Evolutionary conservation across 768 basidiomycete genomes (phyloP), one percentile per base, ranked within the genome.

Genomic region (Cytidiella melzeri): DNA sequence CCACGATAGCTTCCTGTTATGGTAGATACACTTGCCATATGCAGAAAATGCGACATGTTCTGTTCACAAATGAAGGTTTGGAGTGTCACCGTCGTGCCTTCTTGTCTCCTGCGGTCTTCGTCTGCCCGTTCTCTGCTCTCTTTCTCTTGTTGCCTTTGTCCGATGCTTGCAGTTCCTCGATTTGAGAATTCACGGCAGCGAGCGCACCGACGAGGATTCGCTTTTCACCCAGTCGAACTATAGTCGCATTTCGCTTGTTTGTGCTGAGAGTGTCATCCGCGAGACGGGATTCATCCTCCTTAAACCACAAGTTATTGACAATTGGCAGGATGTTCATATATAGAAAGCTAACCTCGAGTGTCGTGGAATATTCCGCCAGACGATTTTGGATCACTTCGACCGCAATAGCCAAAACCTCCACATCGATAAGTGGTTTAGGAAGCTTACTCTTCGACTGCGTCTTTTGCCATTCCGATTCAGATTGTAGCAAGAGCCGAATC

Each of bases 191-290:
- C 23, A 51, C 36, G 21, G 26, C 45, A 1, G 15, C 9, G 1
- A 69, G 56, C 0, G 65, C 52, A 1, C 54, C 56, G 2, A 57
- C 60, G 47, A 93, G 58, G 11, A 92, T 81, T 20, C 75, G 67
- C 67, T 92, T 92, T 69, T 94, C 92, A 3, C 88, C 87, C 9
- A 89, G 62, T 28, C 92, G 75, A 11, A 92, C 88, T 41, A 87
- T 67, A 6, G 84, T 61, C 1, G 92, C 91, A 50, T 82, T 71
- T 51, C 70, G 71, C 57, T 72, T 75, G 55, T 81, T 79, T 45
- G 68, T 49, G 3, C 72, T 48, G 1, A 77, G 60, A n/a, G 50
- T 45, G 19, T 48, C 42, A 12, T 47, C 49, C 13, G 55, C 61
- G 18, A 74, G 64, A 4, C 81, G 64, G 10, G 51, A 47, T 48